Percentiles rank a stretch among this genome's conserved stretches.
Evolutionary conservation across 2,329 filamentous ascomycete genomes (phyloP).

Genomic region (Aureobasidium leucospermi): DNA sequence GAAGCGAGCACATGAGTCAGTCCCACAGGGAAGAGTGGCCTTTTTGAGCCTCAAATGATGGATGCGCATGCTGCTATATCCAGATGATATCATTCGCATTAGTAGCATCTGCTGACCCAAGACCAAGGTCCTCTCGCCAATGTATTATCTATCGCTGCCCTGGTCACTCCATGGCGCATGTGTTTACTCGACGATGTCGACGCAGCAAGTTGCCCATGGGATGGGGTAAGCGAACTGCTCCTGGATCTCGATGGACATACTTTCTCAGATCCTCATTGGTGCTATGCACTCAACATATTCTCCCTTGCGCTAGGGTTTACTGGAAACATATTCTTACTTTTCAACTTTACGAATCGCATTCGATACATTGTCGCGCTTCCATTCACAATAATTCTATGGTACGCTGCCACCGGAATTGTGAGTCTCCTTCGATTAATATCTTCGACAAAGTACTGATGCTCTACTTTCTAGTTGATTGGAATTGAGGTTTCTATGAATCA

Average conservation of each 20-base stretch:
- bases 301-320: slow-evolving; percentile 69
- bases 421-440: slow-evolving; percentile 21
- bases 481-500: slow-evolving; percentile 59
- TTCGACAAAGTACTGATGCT: neutral
- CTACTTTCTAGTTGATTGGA: slow-evolving; percentile 48
- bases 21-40: too few relatives aligned
- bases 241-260: slow-evolving; percentile 50
- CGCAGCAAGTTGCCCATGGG: slow-evolving; percentile 22
- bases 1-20: too few relatives aligned
- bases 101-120: slow-evolving; percentile 48
- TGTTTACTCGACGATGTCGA: slow-evolving; percentile 34
- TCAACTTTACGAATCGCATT: slow-evolving; percentile 77
- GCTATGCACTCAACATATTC: slow-evolving; percentile 64
- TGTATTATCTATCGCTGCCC: slow-evolving; percentile 76
- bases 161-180: slow-evolving; percentile 74
- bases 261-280: slow-evolving; percentile 65
- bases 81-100: neutral
- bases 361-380: slow-evolving; percentile 78
- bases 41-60: too few relatives aligned
- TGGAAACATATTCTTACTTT: slow-evolving; percentile 73
- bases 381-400: slow-evolving; percentile 76
- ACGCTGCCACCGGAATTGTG: slow-evolving; percentile 52
- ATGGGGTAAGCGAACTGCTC: slow-evolving; percentile 24
- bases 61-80: neutral
- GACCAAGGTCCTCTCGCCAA: slow-evolving; percentile 68